Evolutionary conservation across 108 stramenopile genomes (phyloP).

Genomic region (Skeletonema marinoi): DNA sequence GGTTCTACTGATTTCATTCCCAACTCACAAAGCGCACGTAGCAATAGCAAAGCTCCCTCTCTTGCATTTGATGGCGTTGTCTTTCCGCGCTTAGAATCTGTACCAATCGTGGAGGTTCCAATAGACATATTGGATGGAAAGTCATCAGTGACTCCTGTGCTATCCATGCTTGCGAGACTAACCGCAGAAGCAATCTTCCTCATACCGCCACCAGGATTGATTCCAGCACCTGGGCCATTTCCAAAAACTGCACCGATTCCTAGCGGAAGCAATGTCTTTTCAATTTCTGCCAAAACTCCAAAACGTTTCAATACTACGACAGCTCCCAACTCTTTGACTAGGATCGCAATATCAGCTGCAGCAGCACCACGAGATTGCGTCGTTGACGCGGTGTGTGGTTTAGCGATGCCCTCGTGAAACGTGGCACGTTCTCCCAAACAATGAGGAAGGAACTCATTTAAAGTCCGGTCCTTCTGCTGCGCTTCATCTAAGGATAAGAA

Average conservation of each 20-base stretch:
- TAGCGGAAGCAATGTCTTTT: conserved; percentile 69
- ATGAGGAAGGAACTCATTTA: conserved; percentile 57
- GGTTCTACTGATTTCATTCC: conserved; percentile 73
- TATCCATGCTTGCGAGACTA: conserved; percentile 76
- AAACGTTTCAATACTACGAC: conserved; percentile 70
- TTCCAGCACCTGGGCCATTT: conserved; percentile 46
- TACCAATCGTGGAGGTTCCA: conserved; percentile 46
- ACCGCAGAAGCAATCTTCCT: conserved; percentile 74
- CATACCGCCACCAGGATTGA: conserved; percentile 61
- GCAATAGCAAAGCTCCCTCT: conserved; percentile 78
- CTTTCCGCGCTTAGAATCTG: conserved; percentile 80
- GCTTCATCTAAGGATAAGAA: conserved; percentile 35
- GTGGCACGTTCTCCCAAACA: conserved; percentile 67
- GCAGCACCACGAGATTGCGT: conserved; percentile 64
- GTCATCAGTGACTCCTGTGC: conserved; percentile 32
- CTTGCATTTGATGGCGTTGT: conserved; percentile 75
- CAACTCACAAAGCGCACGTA: conserved; percentile 83
- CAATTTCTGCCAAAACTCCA: conserved; percentile 73
- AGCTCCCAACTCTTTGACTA: conserved; percentile 64
- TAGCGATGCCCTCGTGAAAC: conserved; percentile 54
- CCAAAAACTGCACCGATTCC: conserved; percentile 72
- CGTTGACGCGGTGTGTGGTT: conserved; percentile 73
- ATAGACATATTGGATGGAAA: conserved; percentile 32
- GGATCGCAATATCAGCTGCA: conserved; percentile 80
- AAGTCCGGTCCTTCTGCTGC: conserved; percentile 48